Evolutionary conservation across 345 rosid genomes (phyloP).

Genomic region (Rubroshorea leprosula): DNA sequence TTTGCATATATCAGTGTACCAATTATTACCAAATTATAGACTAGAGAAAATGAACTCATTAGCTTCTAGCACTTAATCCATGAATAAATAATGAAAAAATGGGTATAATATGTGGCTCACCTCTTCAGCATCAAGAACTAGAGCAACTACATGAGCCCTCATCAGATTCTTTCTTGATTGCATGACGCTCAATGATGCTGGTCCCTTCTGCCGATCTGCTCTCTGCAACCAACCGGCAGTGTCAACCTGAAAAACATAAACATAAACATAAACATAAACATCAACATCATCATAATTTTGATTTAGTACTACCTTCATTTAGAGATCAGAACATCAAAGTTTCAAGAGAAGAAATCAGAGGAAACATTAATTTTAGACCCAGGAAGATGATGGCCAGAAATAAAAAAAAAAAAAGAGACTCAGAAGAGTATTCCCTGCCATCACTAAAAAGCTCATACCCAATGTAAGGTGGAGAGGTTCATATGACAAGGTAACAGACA

Average conservation of each 20-base stretch:
- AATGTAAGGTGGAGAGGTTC: too few species aligned
- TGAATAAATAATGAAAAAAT: neutral
- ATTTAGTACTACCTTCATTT: too few species aligned
- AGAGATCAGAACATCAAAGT: too few species aligned
- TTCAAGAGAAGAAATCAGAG: too few species aligned
- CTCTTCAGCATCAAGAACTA: constrained; percentile 97
- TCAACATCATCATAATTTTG: too few species aligned
- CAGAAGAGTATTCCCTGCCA: too few species aligned
- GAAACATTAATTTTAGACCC: too few species aligned
- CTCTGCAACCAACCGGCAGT: constrained; percentile 99
- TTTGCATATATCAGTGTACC: neutral
- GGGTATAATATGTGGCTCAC: constrained; percentile 28
- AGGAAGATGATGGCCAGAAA: too few species aligned
- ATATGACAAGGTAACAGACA: too few species aligned
- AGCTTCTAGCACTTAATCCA: neutral
- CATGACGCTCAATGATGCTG: constrained; percentile 81
- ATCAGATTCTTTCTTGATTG: constrained; percentile 91
- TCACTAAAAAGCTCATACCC: too few species aligned
- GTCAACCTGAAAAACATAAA: constrained; percentile 2
- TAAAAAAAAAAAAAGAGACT: too few species aligned
- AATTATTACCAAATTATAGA: neutral
- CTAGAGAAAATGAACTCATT: neutral
- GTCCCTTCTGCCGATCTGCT: constrained; percentile 78
- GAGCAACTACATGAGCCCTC: constrained; percentile 91
- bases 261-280: too few species aligned